These are phyloP conservation scores for Hawksworthiomyces lignivorus DNA, from an alignment of 2,329 filamentous ascomycete species.

Conservation along the genomic window DNA sequence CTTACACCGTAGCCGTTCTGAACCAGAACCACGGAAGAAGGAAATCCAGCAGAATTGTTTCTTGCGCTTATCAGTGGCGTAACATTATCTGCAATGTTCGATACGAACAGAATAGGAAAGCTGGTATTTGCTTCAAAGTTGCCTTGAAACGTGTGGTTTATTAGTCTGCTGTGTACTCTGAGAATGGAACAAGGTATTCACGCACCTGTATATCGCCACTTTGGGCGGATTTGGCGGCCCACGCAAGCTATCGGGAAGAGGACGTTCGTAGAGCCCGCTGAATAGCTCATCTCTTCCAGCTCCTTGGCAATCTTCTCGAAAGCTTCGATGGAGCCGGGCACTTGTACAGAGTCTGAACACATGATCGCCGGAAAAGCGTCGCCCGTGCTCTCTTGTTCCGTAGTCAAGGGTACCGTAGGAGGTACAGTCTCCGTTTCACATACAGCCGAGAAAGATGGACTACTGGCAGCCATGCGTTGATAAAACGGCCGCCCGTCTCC, in stretches of 20 bases:
- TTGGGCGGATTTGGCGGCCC: conserved; percentile 29
- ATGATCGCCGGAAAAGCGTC: conserved; percentile 39
- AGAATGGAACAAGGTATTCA: too few relatives aligned
- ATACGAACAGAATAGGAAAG: conserved; percentile 36
- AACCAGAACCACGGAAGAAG: conserved; percentile 35
- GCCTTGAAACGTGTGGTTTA: too few relatives aligned
- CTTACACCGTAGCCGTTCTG: conserved; percentile 45
- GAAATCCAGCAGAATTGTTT: conserved; percentile 14
- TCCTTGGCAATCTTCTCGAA: conserved; percentile 26
- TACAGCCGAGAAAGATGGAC: conserved; percentile 16
- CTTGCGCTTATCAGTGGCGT: conserved; percentile 34
- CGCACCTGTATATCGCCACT: too few relatives aligned
- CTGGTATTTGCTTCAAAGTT: conserved; percentile 26
- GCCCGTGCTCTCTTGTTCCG: conserved; percentile 24
- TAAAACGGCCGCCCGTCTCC: conserved; percentile 39
- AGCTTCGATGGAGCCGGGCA: conserved; percentile 24
- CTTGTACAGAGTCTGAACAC: conserved; percentile 33
- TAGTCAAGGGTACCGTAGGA: conserved; percentile 23
- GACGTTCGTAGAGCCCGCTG: conserved; percentile 36
- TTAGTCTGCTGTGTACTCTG: too few relatives aligned
- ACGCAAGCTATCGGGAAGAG: conserved; percentile 33
- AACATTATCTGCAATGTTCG: conserved; percentile 36
- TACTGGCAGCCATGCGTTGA: conserved; percentile 19
- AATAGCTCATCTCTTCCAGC: conserved; percentile 30
- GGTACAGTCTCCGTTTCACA: conserved; percentile 25